Evolutionary conservation across 805 yeast species (phyloP), one percentile per base, ranked within the genome.

Genomic region (Wickerhamomyces queroliae): DNA sequence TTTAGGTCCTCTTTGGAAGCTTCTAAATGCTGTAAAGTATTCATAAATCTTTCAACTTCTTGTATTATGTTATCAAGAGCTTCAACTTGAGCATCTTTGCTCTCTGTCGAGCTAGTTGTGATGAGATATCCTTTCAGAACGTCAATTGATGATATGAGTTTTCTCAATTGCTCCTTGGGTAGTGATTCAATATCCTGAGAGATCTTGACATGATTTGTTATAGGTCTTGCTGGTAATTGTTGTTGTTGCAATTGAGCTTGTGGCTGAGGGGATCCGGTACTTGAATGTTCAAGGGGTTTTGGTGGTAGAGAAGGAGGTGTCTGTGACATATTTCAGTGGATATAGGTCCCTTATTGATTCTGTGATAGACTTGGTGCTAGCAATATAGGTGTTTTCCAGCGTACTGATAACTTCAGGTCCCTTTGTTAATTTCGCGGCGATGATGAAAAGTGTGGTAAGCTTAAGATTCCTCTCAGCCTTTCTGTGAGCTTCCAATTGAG

Each of bases 71-170:
- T 20, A 11, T 63, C 64, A 5, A 58, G 42, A 7, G 49, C 50
- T 3, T 39, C 35, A 23, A 57, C 57, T 4, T 52, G 43, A 0
- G 47, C 37, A 17, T 51, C 47, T 3, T n/a, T 64, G 36, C 8
- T 53, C 41, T 16, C 50, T 43, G 13, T 55, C 52, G 32, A n/a
- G n/a, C 42, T 38, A 9, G 45, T 37, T 2, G 50, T 47, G 2
- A 49, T 33, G 17, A 61, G 55, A 39, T 53, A 61, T 1, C 67
- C 66, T 32, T 50, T 48, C 5, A 61, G 39, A 3, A 46, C 46
- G 6, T 48, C 49, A n/a, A 49, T 29, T 0, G 49, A 35, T n/a
- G 39, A 35, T 11, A 48, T 24, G 5, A 61, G 45, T 19, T 42
- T 51, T 7, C 50, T 35, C 3, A 61, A 45, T 32, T 56, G 59